Base-by-base conservation (phyloP, 2,329 filamentous ascomycete species). In the Cylindrodendrum hubeiense region DNA sequence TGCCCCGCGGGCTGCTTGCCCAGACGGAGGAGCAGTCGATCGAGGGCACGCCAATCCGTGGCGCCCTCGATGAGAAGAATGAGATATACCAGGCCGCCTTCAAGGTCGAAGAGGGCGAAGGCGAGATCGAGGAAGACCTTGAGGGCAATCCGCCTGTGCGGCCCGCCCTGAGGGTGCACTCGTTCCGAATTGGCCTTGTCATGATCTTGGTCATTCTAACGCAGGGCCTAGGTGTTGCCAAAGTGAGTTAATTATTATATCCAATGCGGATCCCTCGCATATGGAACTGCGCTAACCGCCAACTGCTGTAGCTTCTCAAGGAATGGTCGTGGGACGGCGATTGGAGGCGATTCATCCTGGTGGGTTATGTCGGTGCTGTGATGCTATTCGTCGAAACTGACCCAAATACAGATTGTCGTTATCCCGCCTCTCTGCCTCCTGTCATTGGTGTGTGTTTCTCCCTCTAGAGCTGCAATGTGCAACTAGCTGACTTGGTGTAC, bases 181-280 rank as follows among this genome's bases (percentile, higher is more conserved):
- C 73, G 2, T 46, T 75, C 39, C 34, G 71, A 54, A 71, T 75
- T 5, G 71, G 73, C 5, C 60, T 75, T 17, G 73, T 74, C 2
- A 74, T 75, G 33, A 67, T 74, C n/a, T 24, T 75, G 53, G 71
- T 75, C 0, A 68, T 75, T 13, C 21, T 75, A 4, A 75, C 73
- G 0, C 73, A 75, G 51, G 67, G 67, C 41, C 44, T 75, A n/a
- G 73, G 73, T 60, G 60, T 75, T 3, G 62, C 71, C 2, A 74
- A 68, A 46, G 72, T 74, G 46, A 63, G 69, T 66, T 39, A 7
- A 5, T 10, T 12, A 10, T 6, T 15, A 17, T 1, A 5, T 8
- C 22, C 30, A 4, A 24, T 5, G 2, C 0, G 2, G 1, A 34
- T 0, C 17, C 13, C 34, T 7, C 15, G 3, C 15, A 39, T 17